Evolutionary conservation across 2,329 filamentous ascomycete species (phyloP).

Genomic region (Monilinia laxa): DNA sequence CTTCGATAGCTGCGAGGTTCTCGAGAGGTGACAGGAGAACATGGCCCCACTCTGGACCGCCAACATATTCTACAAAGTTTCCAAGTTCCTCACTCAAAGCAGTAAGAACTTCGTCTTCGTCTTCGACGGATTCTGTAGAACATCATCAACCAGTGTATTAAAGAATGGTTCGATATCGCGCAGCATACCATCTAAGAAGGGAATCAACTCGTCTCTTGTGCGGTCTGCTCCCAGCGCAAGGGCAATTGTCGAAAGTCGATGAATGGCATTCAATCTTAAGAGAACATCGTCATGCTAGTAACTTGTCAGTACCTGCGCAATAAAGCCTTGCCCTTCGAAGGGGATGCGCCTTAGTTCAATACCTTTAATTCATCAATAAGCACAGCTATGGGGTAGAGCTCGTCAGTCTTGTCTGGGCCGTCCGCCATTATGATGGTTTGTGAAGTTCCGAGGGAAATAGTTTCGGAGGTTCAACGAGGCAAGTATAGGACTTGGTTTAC

Average conservation of each 20-base stretch:
- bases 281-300: conserved; percentile 94
- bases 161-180: neutral
- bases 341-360: conserved; percentile 39
- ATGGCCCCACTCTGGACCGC: conserved; percentile 89
- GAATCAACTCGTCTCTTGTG: conserved; percentile 97
- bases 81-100: conserved; percentile 96
- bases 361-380: conserved; percentile 99
- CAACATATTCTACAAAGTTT: conserved; percentile 95
- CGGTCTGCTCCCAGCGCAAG: conserved; percentile 92
- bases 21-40: conserved; percentile 95
- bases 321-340: conserved; percentile 12
- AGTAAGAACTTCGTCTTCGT: conserved; percentile 97
- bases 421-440: conserved; percentile 72
- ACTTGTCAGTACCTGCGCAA: conserved; percentile 29
- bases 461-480: conserved; percentile 37
- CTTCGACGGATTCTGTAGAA: conserved; percentile 87
- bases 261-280: conserved; percentile 96
- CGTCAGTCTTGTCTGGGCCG: conserved; percentile 85
- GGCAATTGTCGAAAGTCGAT: conserved; percentile 96
- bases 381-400: conserved; percentile 99
- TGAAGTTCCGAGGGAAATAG: conserved; percentile 35
- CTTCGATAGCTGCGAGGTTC: conserved; percentile 97
- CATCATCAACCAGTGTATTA: conserved; percentile 38
- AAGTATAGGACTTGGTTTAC: conserved; percentile 39
- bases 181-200: conserved; percentile 91